Conservation (phyloP, 176 grass and related monocot genomes). For the Alopecurus myosuroides region DNA sequence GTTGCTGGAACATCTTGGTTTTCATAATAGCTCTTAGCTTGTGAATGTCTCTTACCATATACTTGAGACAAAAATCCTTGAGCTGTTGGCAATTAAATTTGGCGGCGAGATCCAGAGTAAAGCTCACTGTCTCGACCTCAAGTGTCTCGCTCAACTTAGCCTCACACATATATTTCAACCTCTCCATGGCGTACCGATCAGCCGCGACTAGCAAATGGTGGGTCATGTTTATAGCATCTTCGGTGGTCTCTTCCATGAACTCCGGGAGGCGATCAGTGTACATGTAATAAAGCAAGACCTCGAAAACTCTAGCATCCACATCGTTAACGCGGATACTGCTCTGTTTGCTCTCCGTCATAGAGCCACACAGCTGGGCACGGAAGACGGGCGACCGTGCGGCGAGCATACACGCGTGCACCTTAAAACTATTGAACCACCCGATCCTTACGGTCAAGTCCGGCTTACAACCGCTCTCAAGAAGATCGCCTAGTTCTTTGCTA, state of each 20-base stretch:
- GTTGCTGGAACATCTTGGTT: no score
- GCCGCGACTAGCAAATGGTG: constrained; percentile 28
- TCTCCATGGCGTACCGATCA: constrained; percentile 27
- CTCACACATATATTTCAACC: constrained; percentile 26
- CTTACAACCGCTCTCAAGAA: no score
- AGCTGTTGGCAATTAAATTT: neutral
- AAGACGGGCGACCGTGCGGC: neutral
- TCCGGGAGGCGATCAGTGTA: constrained; percentile 25
- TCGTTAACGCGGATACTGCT: neutral
- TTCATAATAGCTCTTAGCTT: neutral
- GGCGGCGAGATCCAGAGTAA: constrained; percentile 18
- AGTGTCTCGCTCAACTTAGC: constrained; percentile 1
- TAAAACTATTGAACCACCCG: neutral
- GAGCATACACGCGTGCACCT: constrained; percentile 3
- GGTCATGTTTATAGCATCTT: constrained; percentile 4
- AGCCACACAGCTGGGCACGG: neutral
- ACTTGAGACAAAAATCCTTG: neutral
- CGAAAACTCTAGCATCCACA: neutral
- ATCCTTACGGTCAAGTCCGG: neutral
- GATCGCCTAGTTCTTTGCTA: neutral
- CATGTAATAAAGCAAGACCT: constrained; percentile 23
- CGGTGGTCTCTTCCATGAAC: no score
- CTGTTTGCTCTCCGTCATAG: neutral
- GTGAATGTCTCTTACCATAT: neutral
- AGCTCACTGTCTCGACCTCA: neutral